These are phyloP conservation scores for Lecanosticta acicola DNA, from an alignment of 2,329 filamentous ascomycete genomes.

Conservation along the genomic window DNA sequence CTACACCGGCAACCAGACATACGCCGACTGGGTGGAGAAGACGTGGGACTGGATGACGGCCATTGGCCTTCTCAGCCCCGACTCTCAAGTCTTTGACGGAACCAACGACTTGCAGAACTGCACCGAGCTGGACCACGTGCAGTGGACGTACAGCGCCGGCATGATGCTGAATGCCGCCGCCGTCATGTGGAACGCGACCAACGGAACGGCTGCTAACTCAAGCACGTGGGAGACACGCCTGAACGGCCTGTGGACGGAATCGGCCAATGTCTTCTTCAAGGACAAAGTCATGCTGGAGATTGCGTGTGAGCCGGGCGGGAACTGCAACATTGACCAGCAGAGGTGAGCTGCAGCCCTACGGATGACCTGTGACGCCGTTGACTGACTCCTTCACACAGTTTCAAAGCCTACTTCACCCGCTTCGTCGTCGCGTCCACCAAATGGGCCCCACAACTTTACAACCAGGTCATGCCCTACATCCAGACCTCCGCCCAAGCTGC, in stretches of 20 bases:
- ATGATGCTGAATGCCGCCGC: conserved; percentile 42
- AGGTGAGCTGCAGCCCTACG: conserved; percentile 22
- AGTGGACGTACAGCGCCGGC: conserved; percentile 45
- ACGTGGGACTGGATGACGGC: conserved; percentile 34
- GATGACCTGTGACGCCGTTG: not conserved
- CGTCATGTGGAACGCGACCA: conserved; percentile 35
- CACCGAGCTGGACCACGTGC: conserved; percentile 36
- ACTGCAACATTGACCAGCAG: conserved; percentile 39
- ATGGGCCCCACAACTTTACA: conserved; percentile 49
- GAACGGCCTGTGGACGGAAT: conserved; percentile 9
- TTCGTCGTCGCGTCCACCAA: conserved; percentile 49
- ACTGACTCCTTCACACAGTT: conserved; percentile 6
- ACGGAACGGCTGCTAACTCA: conserved; percentile 9
- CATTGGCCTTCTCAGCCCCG: conserved; percentile 49
- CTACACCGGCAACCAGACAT: conserved; percentile 43
- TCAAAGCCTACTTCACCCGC: conserved; percentile 44
- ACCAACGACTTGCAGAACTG: conserved; percentile 41
- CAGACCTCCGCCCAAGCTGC: conserved; percentile 48
- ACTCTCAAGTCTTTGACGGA: conserved; percentile 42
- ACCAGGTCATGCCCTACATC: conserved; percentile 46
- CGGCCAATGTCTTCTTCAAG: conserved; percentile 32
- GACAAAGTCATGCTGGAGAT: conserved; percentile 40
- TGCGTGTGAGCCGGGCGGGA: conserved; percentile 34
- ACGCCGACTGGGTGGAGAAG: conserved; percentile 55
- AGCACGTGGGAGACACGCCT: conserved; percentile 25